These are phyloP conservation scores for Microsporum ferrugineum DNA, from an alignment of 2,329 filamentous ascomycete genomes.

Conservation along the genomic window DNA sequence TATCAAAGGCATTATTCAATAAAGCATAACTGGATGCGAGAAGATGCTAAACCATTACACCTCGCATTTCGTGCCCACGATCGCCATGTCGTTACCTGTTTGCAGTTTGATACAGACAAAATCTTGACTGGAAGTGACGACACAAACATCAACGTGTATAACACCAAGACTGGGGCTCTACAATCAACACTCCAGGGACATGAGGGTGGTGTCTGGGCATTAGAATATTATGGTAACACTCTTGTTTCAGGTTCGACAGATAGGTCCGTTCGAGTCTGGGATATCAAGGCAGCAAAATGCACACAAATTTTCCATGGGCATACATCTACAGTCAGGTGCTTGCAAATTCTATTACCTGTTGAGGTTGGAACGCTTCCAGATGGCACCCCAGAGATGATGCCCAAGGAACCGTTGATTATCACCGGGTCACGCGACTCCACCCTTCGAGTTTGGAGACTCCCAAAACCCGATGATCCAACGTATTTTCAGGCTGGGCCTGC, in stretches of 20 bases:
- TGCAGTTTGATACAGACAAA: slow-evolving; percentile 96
- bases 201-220: slow-evolving; percentile 92
- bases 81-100: slow-evolving; percentile 89
- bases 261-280: slow-evolving; percentile 97
- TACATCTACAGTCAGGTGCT: slow-evolving; percentile 88
- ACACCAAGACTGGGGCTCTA: slow-evolving; percentile 84
- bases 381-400: slow-evolving; percentile 73
- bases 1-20: slow-evolving; percentile 91
- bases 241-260: slow-evolving; percentile 94
- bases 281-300: slow-evolving; percentile 84
- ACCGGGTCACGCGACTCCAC: slow-evolving; percentile 93
- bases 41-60: slow-evolving; percentile 72
- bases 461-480: slow-evolving; percentile 61
- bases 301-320: slow-evolving; percentile 96
- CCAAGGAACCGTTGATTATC: slow-evolving; percentile 89
- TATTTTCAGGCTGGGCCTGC: slow-evolving; percentile 72
- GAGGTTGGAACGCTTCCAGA: slow-evolving; percentile 60
- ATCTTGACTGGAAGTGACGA: slow-evolving; percentile 97
- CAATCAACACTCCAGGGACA: slow-evolving; percentile 79
- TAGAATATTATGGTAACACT: slow-evolving; percentile 92
- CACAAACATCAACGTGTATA: slow-evolving; percentile 94
- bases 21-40: slow-evolving; percentile 78
- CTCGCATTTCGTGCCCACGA: slow-evolving; percentile 95
- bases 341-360: slow-evolving; percentile 85
- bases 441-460: slow-evolving; percentile 85